Evolutionary conservation across 306 rosid genomes (phyloP).

Genomic region (Cucumis melo): DNA sequence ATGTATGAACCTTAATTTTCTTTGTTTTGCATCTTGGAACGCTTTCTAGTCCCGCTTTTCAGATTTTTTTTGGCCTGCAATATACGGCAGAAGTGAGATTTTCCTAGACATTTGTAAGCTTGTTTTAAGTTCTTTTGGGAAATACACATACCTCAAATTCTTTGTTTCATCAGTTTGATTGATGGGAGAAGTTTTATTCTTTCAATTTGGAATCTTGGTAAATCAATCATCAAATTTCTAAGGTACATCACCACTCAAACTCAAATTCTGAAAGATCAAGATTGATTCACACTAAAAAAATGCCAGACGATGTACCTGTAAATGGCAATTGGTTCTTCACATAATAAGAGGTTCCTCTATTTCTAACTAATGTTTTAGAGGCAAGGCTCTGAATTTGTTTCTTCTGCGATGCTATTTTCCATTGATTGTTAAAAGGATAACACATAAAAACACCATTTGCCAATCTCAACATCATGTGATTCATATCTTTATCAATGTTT

Average conservation of each 20-base stretch:
- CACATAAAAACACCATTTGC: neutral
- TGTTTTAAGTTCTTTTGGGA: neutral
- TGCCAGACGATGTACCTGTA: neutral
- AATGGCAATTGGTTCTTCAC: neutral
- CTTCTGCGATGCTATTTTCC: neutral
- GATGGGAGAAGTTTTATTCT: neutral
- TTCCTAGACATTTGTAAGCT: neutral
- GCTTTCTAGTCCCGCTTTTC: neutral
- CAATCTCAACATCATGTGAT: neutral
- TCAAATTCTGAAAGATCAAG: neutral
- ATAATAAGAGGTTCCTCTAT: neutral
- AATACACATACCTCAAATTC: neutral
- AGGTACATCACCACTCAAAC: neutral
- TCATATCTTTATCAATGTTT: neutral
- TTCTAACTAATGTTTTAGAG: neutral
- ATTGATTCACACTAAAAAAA: neutral
- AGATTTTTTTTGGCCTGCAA: neutral
- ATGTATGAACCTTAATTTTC: constrained; percentile 5
- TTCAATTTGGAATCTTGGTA: neutral
- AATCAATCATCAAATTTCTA: neutral
- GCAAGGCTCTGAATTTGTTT: neutral
- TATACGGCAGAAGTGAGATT: neutral
- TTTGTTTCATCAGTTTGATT: neutral
- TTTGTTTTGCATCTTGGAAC: constrained; percentile 6
- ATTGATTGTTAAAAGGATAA: neutral